Evolutionary conservation across 768 basidiomycete genomes (phyloP), one percentile per base, ranked within the genome.

Genomic region (Russula olivacea): DNA sequence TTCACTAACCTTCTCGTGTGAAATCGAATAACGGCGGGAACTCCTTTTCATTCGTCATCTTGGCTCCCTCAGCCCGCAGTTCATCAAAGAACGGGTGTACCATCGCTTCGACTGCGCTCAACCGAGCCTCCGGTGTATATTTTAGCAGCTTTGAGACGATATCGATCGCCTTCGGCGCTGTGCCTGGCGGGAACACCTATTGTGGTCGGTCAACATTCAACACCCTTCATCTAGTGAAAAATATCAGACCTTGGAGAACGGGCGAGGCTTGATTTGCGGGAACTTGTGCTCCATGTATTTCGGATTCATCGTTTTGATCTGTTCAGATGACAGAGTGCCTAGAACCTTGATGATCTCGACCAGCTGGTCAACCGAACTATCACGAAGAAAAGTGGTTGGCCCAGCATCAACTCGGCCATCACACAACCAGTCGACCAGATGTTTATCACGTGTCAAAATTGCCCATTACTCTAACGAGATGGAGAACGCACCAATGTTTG

Each of bases 201-300:
- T 21, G 6, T 36, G 25, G 25, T 21, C 21, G 30, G 63, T 51
- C n/a, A 49, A 59, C 28, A 49, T 28, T 21, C 36, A 62, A 61
- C 55, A 63, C 68, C 49, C 21, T 66, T 55, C 62, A 53, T 30
- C 38, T 58, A 50, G 25, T 60, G 34, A 48, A 43, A 40, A 55
- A 53, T n/a, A 63, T 52, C 58, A 53, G 61, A 92, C 93, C 86
- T 98, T 98, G 72, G 88, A 89, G 80, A 98, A 98, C 0, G 95
- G 95, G 73, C 98, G 96, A n/a, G 95, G 93, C 74, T 96, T 94
- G 81, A 99, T 99, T 77, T 98, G 96, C 2, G 97, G 97, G 81
- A 99, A 99, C 77, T 98, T 98, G 85, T 99, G 97, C 74, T 99
- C 97, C 97, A 98, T 98, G 78, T 99, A 99, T 79, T 99, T 99